Percentiles rank a stretch among this genome's conserved stretches.
Evolutionary conservation across 768 basidiomycete genomes (phyloP).

Genomic region (Trametes cinnabarina): DNA sequence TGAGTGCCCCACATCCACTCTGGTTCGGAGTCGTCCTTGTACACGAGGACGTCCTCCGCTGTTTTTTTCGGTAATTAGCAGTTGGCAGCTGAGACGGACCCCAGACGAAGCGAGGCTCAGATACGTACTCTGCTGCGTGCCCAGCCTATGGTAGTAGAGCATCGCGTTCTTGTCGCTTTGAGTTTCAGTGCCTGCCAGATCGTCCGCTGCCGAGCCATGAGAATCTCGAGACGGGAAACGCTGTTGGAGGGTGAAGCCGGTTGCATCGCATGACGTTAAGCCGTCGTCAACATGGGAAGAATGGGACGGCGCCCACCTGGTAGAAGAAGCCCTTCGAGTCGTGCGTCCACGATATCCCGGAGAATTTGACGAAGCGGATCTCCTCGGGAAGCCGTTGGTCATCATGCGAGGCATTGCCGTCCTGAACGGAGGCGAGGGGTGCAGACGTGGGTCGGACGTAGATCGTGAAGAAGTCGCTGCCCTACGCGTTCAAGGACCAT

Average conservation of each 20-base stretch:
- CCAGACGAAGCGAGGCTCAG: not conserved
- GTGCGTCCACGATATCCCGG: conserved; percentile 66
- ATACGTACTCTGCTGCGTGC: conserved; percentile 63
- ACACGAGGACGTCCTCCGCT: conserved; percentile 70
- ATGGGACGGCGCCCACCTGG: conserved; percentile 42
- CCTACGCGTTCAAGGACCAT: conserved; percentile 39
- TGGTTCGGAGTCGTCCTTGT: conserved; percentile 61
- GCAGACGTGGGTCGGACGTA: conserved; percentile 63
- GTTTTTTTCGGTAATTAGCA: not conserved
- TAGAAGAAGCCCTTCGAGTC: conserved; percentile 87
- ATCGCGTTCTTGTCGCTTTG: conserved; percentile 63
- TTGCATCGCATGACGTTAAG: not conserved
- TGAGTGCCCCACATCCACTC: conserved; percentile 61
- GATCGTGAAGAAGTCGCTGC: conserved; percentile 70
- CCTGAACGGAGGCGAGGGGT: conserved; percentile 48
- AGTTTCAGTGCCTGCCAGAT: conserved; percentile 57
- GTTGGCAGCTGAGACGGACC: not conserved
- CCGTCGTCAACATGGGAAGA: not conserved
- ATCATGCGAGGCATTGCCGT: conserved; percentile 38
- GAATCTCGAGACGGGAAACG: conserved; percentile 56
- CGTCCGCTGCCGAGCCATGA: conserved; percentile 46
- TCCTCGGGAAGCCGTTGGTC: conserved; percentile 59
- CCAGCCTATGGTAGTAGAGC: conserved; percentile 74
- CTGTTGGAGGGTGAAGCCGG: conserved; percentile 23
- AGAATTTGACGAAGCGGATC: conserved; percentile 76